Percentiles rank a stretch among this genome's conserved stretches.
These are phyloP conservation scores for Mycena indigotica DNA, from an alignment of 768 basidiomycete genomes.

Conservation along the genomic window DNA sequence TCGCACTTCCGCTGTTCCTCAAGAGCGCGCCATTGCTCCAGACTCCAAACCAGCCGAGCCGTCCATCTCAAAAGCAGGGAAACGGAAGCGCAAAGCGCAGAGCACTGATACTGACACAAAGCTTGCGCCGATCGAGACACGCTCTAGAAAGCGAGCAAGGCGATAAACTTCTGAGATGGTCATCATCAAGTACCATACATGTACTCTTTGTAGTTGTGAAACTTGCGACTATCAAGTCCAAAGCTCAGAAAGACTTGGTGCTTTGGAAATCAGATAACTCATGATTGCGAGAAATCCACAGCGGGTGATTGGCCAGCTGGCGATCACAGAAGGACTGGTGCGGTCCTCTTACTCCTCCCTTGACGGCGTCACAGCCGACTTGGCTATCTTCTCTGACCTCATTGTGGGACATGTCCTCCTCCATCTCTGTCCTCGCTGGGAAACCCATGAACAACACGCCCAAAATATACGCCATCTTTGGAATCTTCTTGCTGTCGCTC, in stretches of 20 bases:
- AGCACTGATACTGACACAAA: neutral
- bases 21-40: neutral
- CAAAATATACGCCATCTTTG: slow-evolving; percentile 42
- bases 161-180: too few species aligned
- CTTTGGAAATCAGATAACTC: too few species aligned
- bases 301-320: too few species aligned
- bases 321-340: too few species aligned
- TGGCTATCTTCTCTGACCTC: too few species aligned
- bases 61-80: neutral
- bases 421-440: neutral
- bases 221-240: too few species aligned
- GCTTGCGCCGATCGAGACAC: neutral
- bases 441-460: neutral
- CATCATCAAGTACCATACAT: neutral
- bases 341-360: too few species aligned
- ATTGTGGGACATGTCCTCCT: neutral
- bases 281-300: too few species aligned
- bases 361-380: too few species aligned
- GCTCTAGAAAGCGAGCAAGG: neutral
- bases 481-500: slow-evolving; percentile 63
- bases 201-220: too few species aligned
- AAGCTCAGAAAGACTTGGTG: too few species aligned
- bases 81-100: neutral
- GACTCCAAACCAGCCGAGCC: too few species aligned
- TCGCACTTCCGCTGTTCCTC: neutral